A percentile compares a stretch with the other conserved stretches of the same genome.
Evolutionary conservation across 2,329 filamentous ascomycete genomes (phyloP).

Genomic region (Blumeriella jaapii): DNA sequence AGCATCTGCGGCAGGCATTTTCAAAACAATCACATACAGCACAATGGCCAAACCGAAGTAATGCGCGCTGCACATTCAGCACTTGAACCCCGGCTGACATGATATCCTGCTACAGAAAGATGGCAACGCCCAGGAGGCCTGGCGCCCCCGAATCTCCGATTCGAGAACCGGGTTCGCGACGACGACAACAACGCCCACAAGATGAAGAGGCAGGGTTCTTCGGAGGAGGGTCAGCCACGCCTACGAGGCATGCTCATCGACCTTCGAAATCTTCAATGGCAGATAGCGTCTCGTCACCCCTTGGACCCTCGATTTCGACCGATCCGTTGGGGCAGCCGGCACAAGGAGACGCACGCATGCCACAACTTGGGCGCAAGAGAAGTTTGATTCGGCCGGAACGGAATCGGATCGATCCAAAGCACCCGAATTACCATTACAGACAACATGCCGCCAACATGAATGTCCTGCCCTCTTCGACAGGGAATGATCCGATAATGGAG

Average conservation of each 20-base stretch:
- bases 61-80: conserved; percentile 4
- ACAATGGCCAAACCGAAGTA: conserved; percentile 11
- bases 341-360: conserved; percentile 14
- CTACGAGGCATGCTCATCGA: conserved; percentile 37
- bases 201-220: conserved; percentile 56
- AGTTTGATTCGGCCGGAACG: conserved; percentile 86
- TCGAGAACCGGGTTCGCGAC: conserved; percentile 52
- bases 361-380: conserved; percentile 55
- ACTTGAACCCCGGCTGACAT: conserved; percentile 11
- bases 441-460: conserved; percentile 92
- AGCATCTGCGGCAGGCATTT: too few relatives aligned
- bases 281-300: conserved; percentile 37
- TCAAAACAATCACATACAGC: too few relatives aligned
- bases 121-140: conserved; percentile 44
- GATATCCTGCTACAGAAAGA: conserved; percentile 25
- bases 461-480: conserved; percentile 80
- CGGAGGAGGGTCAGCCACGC: conserved; percentile 8
- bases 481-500: conserved; percentile 79
- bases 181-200: conserved; percentile 48
- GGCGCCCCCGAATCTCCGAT: conserved; percentile 41
- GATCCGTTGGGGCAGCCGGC: conserved; percentile 31
- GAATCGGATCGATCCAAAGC: conserved; percentile 70
- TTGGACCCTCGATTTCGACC: conserved; percentile 36
- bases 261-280: conserved; percentile 46
- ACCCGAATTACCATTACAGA: conserved; percentile 92